phyloP scores from a whole-genome alignment of 495 filamentous ascomycete species.

The Cairneyella variabilis region DNA sequence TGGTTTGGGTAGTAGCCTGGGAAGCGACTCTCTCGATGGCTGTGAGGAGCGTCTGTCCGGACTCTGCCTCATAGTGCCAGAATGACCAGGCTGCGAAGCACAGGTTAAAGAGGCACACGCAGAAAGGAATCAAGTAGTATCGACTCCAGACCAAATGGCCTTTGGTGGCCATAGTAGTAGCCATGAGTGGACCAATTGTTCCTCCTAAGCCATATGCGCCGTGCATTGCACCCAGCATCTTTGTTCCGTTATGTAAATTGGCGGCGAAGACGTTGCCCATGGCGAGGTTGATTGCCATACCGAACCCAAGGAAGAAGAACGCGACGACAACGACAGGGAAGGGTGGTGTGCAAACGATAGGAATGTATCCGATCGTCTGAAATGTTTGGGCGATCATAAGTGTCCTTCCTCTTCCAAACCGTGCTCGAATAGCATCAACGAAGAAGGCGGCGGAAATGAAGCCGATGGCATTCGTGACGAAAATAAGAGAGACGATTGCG shows the following conservation, averaged over 20 bases:
- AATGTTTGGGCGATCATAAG: slow-evolving; percentile 54
- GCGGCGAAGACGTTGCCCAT: slow-evolving; percentile 74
- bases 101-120: slow-evolving; percentile 46
- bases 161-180: slow-evolving; percentile 56
- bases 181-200: slow-evolving; percentile 54
- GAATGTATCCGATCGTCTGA: slow-evolving; percentile 50
- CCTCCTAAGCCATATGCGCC: slow-evolving; percentile 57
- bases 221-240: slow-evolving; percentile 59
- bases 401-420: slow-evolving; percentile 60
- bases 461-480: slow-evolving; percentile 72
- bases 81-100: slow-evolving; percentile 53
- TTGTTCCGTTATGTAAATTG: slow-evolving; percentile 59
- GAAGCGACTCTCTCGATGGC: slow-evolving; percentile 37
- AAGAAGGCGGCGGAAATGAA: slow-evolving; percentile 70
- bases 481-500: slow-evolving; percentile 71
- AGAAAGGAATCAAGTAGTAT: slow-evolving; percentile 57
- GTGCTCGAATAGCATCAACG: slow-evolving; percentile 51
- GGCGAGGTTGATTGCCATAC: slow-evolving; percentile 62
- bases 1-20: slow-evolving; percentile 3
- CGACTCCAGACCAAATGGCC: slow-evolving; percentile 47
- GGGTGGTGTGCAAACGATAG: slow-evolving; percentile 62
- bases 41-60: slow-evolving; percentile 31
- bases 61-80: slow-evolving; percentile 50
- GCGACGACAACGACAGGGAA: slow-evolving; percentile 61
- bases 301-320: slow-evolving; percentile 66